Evolutionary conservation across 352 stramenopile genomes (phyloP).

Genomic region (Plasmopara halstedii): DNA sequence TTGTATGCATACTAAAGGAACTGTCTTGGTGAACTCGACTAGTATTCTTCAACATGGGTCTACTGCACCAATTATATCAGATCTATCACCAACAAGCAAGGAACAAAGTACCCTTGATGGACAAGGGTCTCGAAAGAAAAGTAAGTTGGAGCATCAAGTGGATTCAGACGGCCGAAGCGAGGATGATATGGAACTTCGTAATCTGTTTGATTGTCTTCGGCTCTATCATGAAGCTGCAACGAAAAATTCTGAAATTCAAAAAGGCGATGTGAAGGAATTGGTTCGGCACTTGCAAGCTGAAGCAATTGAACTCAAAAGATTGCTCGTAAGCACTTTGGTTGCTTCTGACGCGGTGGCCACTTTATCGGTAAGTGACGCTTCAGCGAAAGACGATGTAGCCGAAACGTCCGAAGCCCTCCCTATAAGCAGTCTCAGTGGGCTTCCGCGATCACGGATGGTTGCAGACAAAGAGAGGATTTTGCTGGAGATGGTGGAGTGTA

Average conservation of each 20-base stretch:
- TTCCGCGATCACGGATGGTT: slow-evolving; percentile 15
- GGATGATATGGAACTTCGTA: slow-evolving; percentile 64
- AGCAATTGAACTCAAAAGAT: slow-evolving; percentile 50
- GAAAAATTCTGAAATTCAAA: slow-evolving; percentile 70
- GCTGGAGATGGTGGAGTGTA: slow-evolving; percentile 36
- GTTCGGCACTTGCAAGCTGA: slow-evolving; percentile 65
- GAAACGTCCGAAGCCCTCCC: slow-evolving; percentile 4
- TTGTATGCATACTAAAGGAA: slow-evolving; percentile 65
- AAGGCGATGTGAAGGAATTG: slow-evolving; percentile 49
- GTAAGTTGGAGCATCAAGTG: slow-evolving; percentile 30
- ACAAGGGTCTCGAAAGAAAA: slow-evolving; percentile 8
- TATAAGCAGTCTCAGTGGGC: slow-evolving; percentile 16
- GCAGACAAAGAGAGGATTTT: slow-evolving; percentile 29
- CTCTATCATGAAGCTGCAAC: slow-evolving; percentile 70
- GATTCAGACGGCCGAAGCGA: slow-evolving; percentile 65
- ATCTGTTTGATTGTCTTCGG: slow-evolving; percentile 68
- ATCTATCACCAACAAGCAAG: slow-evolving; percentile 4
- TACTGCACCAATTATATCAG: slow-evolving; percentile 4
- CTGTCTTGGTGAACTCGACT: slow-evolving; percentile 27
- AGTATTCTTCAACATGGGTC: slow-evolving; percentile 3
- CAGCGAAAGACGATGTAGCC: not conserved
- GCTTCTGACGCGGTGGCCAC: slow-evolving; percentile 14
- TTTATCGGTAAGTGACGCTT: not conserved
- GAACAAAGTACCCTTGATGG: slow-evolving; percentile 16
- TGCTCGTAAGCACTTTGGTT: slow-evolving; percentile 56